phyloP scores from a whole-genome alignment of 1,284 basidiomycete species.

The Hortiboletus rubellus region DNA sequence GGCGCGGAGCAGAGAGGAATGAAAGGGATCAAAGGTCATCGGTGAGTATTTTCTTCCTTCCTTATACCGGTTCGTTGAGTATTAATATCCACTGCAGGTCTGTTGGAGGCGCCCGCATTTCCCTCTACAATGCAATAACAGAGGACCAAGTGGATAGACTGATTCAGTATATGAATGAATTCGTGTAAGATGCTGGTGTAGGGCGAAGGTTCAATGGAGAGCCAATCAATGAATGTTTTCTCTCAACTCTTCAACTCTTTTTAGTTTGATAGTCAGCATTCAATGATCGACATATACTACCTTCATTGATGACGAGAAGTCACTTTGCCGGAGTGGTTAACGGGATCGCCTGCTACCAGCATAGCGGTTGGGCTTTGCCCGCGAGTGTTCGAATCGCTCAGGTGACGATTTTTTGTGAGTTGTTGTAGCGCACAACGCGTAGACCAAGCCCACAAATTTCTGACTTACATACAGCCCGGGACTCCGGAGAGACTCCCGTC shows the following conservation, averaged over 20 bases:
- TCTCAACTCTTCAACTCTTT: neutral
- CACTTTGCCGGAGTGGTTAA: constrained; percentile 92
- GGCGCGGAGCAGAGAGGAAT: constrained; percentile 79
- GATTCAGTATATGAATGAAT: constrained; percentile 61
- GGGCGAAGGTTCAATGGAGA: constrained; percentile 10
- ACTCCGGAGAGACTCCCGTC: too few species aligned
- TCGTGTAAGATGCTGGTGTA: constrained; percentile 33
- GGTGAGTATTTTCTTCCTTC: constrained; percentile 52
- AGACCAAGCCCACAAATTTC: too few species aligned
- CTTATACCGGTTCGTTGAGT: neutral
- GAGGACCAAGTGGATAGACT: constrained; percentile 70
- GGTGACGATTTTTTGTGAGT: constrained; percentile 63
- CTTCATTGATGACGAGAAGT: constrained; percentile 32
- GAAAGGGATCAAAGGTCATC: constrained; percentile 88
- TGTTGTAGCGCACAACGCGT: too few species aligned
- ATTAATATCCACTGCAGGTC: constrained; percentile 41
- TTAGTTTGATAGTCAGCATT: neutral
- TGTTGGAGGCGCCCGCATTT: constrained; percentile 85
- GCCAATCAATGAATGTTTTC: neutral
- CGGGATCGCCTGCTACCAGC: constrained; percentile 82
- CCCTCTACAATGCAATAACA: constrained; percentile 93
- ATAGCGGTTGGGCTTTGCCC: constrained; percentile 79
- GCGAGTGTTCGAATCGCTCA: constrained; percentile 88
- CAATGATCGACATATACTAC: neutral
- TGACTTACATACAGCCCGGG: too few species aligned